These are phyloP conservation scores for Cladobotryum mycophilum DNA, from an alignment of 2,329 filamentous ascomycete species.

Conservation along the genomic window DNA sequence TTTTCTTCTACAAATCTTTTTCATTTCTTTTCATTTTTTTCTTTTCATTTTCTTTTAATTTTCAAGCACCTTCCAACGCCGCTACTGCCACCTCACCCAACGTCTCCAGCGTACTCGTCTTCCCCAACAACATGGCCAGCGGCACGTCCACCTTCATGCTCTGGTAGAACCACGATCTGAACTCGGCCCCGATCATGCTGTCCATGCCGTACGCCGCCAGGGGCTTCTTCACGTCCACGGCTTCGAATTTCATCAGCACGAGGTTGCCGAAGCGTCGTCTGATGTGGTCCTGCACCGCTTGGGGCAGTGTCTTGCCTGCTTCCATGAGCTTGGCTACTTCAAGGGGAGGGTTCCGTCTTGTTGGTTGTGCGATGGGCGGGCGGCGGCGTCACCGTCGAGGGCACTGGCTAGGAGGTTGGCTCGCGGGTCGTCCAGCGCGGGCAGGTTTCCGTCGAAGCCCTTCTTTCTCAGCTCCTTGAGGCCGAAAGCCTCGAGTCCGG, in stretches of 20 bases:
- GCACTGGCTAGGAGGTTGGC: constrained; percentile 13
- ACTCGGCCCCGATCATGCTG: constrained; percentile 35
- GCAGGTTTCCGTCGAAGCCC: constrained; percentile 15
- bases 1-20: too few species aligned
- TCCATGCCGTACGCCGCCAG: constrained; percentile 32
- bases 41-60: too few species aligned
- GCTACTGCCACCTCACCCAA: too few species aligned
- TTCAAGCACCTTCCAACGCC: too few species aligned
- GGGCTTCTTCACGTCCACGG: constrained; percentile 20
- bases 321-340: constrained; percentile 2
- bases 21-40: too few species aligned
- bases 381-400: constrained; percentile 6
- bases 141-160: constrained; percentile 28
- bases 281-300: constrained; percentile 10
- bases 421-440: constrained; percentile 15
- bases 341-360: neutral
- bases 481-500: constrained; percentile 18
- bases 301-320: constrained; percentile 5
- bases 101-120: too few species aligned
- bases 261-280: constrained; percentile 15
- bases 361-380: constrained; percentile 1
- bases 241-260: constrained; percentile 20
- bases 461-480: constrained; percentile 14
- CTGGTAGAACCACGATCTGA: constrained; percentile 30
- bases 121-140: neutral